Conservation (phyloP, 345 rosid species). For the Camelina hispida region DNA sequence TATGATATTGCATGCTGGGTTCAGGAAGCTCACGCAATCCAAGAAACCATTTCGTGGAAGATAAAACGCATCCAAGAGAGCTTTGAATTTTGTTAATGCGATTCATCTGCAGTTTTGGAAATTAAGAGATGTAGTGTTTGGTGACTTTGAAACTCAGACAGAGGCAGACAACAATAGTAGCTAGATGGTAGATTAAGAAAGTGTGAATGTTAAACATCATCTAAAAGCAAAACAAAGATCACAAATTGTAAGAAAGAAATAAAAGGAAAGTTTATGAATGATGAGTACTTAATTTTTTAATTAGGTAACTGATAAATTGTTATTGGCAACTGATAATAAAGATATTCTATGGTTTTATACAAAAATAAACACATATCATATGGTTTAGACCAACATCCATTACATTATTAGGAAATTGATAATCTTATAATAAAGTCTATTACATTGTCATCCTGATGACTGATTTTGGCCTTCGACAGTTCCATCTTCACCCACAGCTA, state of each 20-base stretch:
- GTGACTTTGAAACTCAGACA: neutral
- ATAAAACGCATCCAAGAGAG: constrained; percentile 18
- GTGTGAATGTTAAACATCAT: constrained; percentile 26
- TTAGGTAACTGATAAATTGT: neutral
- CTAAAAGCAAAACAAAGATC: neutral
- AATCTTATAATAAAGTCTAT: neutral
- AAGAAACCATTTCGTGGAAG: constrained; percentile 58
- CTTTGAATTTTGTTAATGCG: constrained; percentile 21
- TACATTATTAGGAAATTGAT: neutral
- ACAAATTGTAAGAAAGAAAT: constrained; percentile 20
- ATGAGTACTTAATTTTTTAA: neutral
- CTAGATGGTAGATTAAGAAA: constrained; percentile 25
- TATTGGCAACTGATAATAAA: neutral
- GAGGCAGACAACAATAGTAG: neutral
- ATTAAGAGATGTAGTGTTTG: neutral
- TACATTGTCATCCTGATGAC: constrained; percentile 34
- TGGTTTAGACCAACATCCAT: neutral
- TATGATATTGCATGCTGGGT: constrained; percentile 79
- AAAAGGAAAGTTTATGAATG: neutral
- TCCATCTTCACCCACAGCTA: constrained; percentile 35
- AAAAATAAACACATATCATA: neutral
- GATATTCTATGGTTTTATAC: neutral
- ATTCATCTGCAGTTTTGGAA: constrained; percentile 30
- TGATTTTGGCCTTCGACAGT: constrained; percentile 36
- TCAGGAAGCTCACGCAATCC: constrained; percentile 70